phyloP scores from a whole-genome alignment of 1,284 basidiomycete species.

The Wallemia ichthyophaga region DNA sequence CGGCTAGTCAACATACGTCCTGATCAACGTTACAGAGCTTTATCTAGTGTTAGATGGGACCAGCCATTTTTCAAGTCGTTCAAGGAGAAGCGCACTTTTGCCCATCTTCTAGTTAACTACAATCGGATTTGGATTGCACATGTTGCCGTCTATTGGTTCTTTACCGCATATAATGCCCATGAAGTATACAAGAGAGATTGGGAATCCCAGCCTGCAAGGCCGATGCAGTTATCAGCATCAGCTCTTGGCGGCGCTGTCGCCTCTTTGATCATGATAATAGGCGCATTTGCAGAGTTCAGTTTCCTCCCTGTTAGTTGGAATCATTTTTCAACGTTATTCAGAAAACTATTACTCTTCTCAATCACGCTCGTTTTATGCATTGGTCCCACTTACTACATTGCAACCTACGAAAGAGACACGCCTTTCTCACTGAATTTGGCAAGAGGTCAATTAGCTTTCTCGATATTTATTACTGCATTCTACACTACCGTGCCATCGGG shows the following conservation, averaged over 20 bases:
- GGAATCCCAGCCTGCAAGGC: conserved; percentile 24
- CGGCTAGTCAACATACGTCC: conserved; percentile 71
- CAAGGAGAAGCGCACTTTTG: conserved; percentile 73
- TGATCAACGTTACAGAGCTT: conserved; percentile 72
- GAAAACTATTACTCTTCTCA: conserved; percentile 50
- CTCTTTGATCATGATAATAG: conserved; percentile 68
- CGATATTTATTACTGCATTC: conserved; percentile 43
- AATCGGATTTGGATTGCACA: conserved; percentile 94
- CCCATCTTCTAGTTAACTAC: conserved; percentile 85
- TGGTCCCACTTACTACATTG: conserved; percentile 73
- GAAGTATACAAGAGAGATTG: conserved; percentile 37
- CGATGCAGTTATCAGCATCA: conserved; percentile 59
- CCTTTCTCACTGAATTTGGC: conserved; percentile 47
- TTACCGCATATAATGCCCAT: conserved; percentile 77
- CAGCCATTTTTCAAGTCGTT: conserved; percentile 91
- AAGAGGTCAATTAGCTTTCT: conserved; percentile 73
- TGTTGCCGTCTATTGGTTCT: conserved; percentile 71
- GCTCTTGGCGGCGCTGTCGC: conserved; percentile 73
- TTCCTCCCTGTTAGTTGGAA: conserved; percentile 94
- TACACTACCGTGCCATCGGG: conserved; percentile 71
- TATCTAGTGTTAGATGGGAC: conserved; percentile 79
- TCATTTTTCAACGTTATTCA: conserved; percentile 70
- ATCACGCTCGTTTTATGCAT: conserved; percentile 55
- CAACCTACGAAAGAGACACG: conserved; percentile 34
- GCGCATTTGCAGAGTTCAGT: conserved; percentile 69